Evolutionary conservation across 129 eudicot genomes (phyloP), one percentile per base, ranked within the genome.

Genomic region (Helianthus tuberosus): DNA sequence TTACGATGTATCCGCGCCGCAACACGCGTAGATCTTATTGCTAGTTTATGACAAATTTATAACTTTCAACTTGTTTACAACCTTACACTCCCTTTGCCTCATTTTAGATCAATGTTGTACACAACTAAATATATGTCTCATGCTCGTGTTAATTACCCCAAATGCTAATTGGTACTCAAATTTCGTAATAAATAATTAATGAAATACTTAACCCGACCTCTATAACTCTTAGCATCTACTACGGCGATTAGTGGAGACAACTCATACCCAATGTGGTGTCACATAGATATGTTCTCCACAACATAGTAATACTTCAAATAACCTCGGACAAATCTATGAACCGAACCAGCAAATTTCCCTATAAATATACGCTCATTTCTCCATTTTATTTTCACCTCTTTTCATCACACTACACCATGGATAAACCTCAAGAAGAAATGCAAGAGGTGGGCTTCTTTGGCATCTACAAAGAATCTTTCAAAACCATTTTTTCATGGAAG

Each of bases 391-490:
- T 29, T 52, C 65, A 60, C 76, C 54, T 41, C 14, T 29, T 76
- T 36, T 41, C 46, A 17, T 8, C 43, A 64, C 41, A 25, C 11
- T 17, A 25, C 29, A 79, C 67, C 76, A 89, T 88, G 91, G 89
- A 91, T 32, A 79, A 55, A 67, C 84, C 79, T 15, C 96, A 86
- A 82, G 89, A 89, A 84, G 88, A 86, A 12, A 76, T 86, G 77
- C 91, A 84, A 62, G 81, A 68, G 44, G 64, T 89, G 14, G 96
- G 96, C 16, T 27, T 82, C 69, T 81, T 77, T 67, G 96, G 86
- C 46, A 84, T 89, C 72, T 81, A 59, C 82, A 66, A 44, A 53
- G 91, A 89, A 72, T 52, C 89, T 47, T 17, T 51, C 86, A 84
- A 79, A 6, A 77, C 85, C 78, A 71, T 84, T 15, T 14, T 64